These are phyloP conservation scores for Grifola frondosa DNA, from an alignment of 1,284 basidiomycete species.

Conservation along the genomic window DNA sequence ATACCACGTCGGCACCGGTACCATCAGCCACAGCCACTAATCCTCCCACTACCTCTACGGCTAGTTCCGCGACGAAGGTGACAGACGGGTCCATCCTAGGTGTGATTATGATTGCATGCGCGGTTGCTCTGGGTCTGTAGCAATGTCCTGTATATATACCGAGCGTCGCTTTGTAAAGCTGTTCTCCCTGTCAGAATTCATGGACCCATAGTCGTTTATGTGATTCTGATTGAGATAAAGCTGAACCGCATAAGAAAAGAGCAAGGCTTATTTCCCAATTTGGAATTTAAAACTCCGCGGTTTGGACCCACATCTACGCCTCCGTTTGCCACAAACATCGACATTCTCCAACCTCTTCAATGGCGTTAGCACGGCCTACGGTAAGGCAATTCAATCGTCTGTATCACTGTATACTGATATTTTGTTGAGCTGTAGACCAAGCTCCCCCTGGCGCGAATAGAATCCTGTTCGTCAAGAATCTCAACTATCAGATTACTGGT, in stretches of 20 bases:
- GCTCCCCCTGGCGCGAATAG: slow-evolving; percentile 83
- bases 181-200: too few relatives aligned
- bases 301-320: too few relatives aligned
- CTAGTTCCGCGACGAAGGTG: not conserved
- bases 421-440: slow-evolving; percentile 52
- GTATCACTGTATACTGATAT: not conserved
- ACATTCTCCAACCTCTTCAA: slow-evolving; percentile 28
- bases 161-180: too few relatives aligned
- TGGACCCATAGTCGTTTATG: too few relatives aligned
- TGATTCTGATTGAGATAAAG: too few relatives aligned
- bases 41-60: not conserved
- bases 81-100: too few relatives aligned
- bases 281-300: slow-evolving; percentile 10
- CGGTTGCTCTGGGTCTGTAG: too few relatives aligned
- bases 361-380: slow-evolving; percentile 66
- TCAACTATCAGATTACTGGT: slow-evolving; percentile 94
- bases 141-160: too few relatives aligned
- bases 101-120: too few relatives aligned
- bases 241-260: too few relatives aligned
- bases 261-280: too few relatives aligned
- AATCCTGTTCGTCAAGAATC: slow-evolving; percentile 85
- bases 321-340: too few relatives aligned
- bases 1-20: slow-evolving; percentile 4
- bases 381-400: slow-evolving; percentile 38
- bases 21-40: not conserved